These are phyloP conservation scores for Dacryopinax primogenitus DNA, from an alignment of 768 basidiomycete species.

Conservation along the genomic window DNA sequence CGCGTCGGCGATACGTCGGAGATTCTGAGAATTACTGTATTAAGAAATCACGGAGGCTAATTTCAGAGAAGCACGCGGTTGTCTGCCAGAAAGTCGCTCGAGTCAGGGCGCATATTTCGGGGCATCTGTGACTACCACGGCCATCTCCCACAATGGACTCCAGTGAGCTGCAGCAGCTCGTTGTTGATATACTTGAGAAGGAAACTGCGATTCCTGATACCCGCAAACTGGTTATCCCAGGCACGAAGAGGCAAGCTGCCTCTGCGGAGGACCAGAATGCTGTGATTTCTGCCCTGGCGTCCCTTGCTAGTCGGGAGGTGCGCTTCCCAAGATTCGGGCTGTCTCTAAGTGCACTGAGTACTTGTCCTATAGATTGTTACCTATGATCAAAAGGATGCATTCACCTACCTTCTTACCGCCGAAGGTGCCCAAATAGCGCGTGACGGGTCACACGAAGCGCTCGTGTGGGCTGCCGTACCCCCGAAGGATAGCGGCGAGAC, in stretches of 20 bases:
- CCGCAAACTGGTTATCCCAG: conserved; percentile 52
- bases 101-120: background rate
- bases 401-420: conserved; percentile 57
- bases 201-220: conserved; percentile 51
- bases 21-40: background rate
- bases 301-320: conserved; percentile 73
- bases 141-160: background rate
- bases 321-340: background rate
- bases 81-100: conserved; percentile 5
- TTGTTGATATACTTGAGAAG: conserved; percentile 58
- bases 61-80: background rate
- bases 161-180: conserved; percentile 52
- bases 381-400: conserved; percentile 64
- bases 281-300: conserved; percentile 85
- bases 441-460: conserved; percentile 86
- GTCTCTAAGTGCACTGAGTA: conserved; percentile 15
- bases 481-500: conserved; percentile 55
- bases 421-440: conserved; percentile 72
- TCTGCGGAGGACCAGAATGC: conserved; percentile 67
- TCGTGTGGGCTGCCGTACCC: conserved; percentile 80
- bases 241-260: conserved; percentile 39
- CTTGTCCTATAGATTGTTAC: conserved; percentile 53
- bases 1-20: background rate
- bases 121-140: background rate
- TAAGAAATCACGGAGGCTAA: background rate